A percentile compares a stretch with the other conserved stretches of the same genome.
phyloP scores from a whole-genome alignment of 2,329 filamentous ascomycete genomes.

The Fusarium subtropicale region DNA sequence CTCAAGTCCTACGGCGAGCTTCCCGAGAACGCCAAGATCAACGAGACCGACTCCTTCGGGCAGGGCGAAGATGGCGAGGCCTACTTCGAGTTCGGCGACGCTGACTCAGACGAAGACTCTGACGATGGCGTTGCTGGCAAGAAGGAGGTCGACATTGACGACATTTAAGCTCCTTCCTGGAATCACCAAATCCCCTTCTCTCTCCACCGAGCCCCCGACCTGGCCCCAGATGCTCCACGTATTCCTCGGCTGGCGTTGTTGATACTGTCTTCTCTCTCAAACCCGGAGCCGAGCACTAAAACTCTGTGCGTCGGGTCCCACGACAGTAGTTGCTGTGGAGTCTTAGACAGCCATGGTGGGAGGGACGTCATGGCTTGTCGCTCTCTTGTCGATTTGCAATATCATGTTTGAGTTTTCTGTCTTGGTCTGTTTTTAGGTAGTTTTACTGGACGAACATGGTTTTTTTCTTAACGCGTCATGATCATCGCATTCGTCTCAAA shows the following conservation, averaged over 20 bases:
- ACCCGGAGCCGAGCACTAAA: constrained; percentile 46
- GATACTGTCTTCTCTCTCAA: constrained; percentile 76
- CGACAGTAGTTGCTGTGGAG: constrained; percentile 61
- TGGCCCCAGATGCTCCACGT: constrained; percentile 4
- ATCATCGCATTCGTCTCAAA: constrained; percentile 43
- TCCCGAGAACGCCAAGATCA: constrained; percentile 98
- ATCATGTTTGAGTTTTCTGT: constrained; percentile 33
- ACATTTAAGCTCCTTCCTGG: constrained; percentile 73
- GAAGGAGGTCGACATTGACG: constrained; percentile 94
- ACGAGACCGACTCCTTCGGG: constrained; percentile 96
- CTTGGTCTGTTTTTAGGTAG: constrained; percentile 36
- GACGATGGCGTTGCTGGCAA: constrained; percentile 67
- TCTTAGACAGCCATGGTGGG: constrained; percentile 63
- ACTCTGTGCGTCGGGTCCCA: constrained; percentile 49
- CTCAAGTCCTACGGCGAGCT: constrained; percentile 98
- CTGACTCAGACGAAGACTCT: constrained; percentile 70
- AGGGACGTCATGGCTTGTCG: constrained; percentile 69
- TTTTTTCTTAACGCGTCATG: constrained; percentile 39
- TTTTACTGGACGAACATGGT: constrained; percentile 44
- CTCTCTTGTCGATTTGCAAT: constrained; percentile 39
- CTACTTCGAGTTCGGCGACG: constrained; percentile 99
- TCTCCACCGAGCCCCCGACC: constrained; percentile 44
- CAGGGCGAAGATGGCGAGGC: constrained; percentile 94
- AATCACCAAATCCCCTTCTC: constrained; percentile 18
- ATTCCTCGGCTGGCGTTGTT: constrained; percentile 36